Conservation (phyloP, 805 yeast genomes). For the Wickerhamomyces canadensis region DNA sequence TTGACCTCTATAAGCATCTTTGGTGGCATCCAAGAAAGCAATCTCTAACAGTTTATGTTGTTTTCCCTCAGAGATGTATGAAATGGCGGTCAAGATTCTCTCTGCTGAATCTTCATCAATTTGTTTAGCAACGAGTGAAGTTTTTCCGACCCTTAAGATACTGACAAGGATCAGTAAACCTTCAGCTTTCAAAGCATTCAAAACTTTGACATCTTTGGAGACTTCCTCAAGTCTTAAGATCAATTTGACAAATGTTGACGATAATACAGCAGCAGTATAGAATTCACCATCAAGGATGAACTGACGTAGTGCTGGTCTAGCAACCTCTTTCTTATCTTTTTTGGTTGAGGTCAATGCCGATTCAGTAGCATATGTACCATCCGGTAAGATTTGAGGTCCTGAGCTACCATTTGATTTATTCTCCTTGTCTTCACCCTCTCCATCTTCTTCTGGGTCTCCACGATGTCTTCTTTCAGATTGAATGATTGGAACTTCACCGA, state of each 20-base stretch:
- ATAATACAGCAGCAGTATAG: conserved; percentile 82
- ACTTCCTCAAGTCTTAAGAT: conserved; percentile 67
- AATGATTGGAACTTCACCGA: conserved; percentile 90
- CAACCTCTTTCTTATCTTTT: conserved; percentile 28
- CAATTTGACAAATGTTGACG: conserved; percentile 84
- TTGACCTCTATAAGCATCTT: conserved; percentile 73
- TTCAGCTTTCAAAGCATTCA: conserved; percentile 89
- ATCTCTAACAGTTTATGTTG: conserved; percentile 41
- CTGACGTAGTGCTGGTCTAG: conserved; percentile 74
- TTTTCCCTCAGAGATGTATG: conserved; percentile 66
- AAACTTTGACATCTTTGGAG: conserved; percentile 45
- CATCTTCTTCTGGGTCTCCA: conserved; percentile 31
- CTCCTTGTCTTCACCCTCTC: conserved; percentile 23
- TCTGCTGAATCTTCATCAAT: conserved; percentile 98
- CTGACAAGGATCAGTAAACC: conserved; percentile 91
- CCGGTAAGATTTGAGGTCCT: conserved; percentile 90
- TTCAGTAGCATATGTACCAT: conserved; percentile 98
- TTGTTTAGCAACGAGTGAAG: conserved; percentile 58
- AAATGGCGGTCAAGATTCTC: conserved; percentile 82
- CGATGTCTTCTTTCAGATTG: conserved; percentile 56
- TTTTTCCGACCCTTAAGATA: conserved; percentile 80
- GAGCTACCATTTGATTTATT: conserved; percentile 30
- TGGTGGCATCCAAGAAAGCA: conserved; percentile 85
- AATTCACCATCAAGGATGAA: conserved; percentile 83
- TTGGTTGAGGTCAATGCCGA: conserved; percentile 59